These are phyloP conservation scores for Podaxis sp. DNA, from an alignment of 768 basidiomycete genomes.

Conservation along the genomic window DNA sequence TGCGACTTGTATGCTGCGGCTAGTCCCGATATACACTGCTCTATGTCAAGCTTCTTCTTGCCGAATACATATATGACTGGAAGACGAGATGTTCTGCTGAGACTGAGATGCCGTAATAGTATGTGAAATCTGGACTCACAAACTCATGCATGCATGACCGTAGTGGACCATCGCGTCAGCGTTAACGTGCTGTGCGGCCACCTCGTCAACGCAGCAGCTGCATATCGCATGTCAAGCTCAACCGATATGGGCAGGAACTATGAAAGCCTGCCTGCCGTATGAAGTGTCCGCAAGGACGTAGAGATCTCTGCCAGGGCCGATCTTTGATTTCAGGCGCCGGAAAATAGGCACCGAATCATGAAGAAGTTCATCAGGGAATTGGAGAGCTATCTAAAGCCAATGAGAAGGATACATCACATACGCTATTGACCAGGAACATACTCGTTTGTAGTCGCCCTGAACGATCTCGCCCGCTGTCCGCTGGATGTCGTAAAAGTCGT, in stretches of 20 bases:
- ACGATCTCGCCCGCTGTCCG: slow-evolving; percentile 62
- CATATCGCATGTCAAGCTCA: not conserved
- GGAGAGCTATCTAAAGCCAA: slow-evolving; percentile 72
- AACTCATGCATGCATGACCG: slow-evolving; percentile 93
- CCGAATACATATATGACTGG: slow-evolving; percentile 93
- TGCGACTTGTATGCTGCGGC: slow-evolving; percentile 29
- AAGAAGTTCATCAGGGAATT: slow-evolving; percentile 94
- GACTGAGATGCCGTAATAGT: not conserved
- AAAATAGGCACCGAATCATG: slow-evolving; percentile 86
- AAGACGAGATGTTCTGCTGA: slow-evolving; percentile 73
- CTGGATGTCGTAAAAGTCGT: slow-evolving; percentile 74
- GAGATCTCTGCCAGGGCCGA: slow-evolving; percentile 53
- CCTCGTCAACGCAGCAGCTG: slow-evolving; percentile 96
- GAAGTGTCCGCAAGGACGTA: slow-evolving; percentile 98
- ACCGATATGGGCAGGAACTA: not conserved
- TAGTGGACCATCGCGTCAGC: slow-evolving; percentile 93
- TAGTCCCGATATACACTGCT: slow-evolving; percentile 47
- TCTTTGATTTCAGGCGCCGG: slow-evolving; percentile 53
- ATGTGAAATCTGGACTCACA: slow-evolving; percentile 48
- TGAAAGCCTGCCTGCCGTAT: slow-evolving; percentile 78
- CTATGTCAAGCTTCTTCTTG: slow-evolving; percentile 60
- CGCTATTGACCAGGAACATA: slow-evolving; percentile 30
- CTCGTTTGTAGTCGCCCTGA: slow-evolving; percentile 67
- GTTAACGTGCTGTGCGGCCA: slow-evolving; percentile 91
- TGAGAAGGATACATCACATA: not conserved